A percentile compares a stretch with the other conserved stretches of the same genome.
Conservation (phyloP, 352 stramenopile genomes). For the Nothophytophthora sp. region DNA sequence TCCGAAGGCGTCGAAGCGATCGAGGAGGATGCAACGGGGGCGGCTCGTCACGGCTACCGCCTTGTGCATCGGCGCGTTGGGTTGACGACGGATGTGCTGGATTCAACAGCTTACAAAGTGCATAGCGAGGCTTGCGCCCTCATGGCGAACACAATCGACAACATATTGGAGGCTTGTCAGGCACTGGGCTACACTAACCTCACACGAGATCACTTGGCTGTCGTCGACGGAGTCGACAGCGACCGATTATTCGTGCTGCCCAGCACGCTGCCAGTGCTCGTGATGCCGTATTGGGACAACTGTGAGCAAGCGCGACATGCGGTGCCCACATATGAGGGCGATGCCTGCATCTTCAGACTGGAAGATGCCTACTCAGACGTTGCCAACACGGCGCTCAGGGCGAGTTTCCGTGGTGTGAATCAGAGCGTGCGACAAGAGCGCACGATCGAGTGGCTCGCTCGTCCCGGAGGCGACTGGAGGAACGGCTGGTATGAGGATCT, state of each 20-base stretch:
- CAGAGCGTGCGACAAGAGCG: too few relatives aligned
- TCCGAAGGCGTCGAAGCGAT: not conserved
- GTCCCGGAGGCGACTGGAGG: too few relatives aligned
- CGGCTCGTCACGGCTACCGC: constrained; percentile 10
- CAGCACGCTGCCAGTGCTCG: constrained; percentile 9
- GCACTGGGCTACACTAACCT: constrained; percentile 12
- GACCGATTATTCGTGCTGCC: constrained; percentile 1
- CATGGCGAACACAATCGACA: constrained; percentile 5
- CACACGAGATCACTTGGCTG: constrained; percentile 1
- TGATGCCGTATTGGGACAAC: constrained; percentile 16
- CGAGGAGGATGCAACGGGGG: not conserved
- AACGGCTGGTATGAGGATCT: constrained; percentile 11
- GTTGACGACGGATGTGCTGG: constrained; percentile 20
- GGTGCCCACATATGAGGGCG: constrained; percentile 8
- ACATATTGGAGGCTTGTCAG: constrained; percentile 2
- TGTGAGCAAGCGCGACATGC: not conserved
- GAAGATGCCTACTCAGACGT: not conserved
- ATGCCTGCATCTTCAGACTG: constrained; percentile 8
- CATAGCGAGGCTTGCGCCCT: not conserved
- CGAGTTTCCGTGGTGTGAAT: too few relatives aligned
- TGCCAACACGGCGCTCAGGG: too few relatives aligned
- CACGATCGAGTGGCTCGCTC: too few relatives aligned
- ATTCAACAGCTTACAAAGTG: constrained; percentile 4
- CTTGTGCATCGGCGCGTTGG: constrained; percentile 16
- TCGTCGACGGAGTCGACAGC: constrained; percentile 3